phyloP scores from a whole-genome alignment of 257 asterid species.

The Nyctanthes arbortristis region DNA sequence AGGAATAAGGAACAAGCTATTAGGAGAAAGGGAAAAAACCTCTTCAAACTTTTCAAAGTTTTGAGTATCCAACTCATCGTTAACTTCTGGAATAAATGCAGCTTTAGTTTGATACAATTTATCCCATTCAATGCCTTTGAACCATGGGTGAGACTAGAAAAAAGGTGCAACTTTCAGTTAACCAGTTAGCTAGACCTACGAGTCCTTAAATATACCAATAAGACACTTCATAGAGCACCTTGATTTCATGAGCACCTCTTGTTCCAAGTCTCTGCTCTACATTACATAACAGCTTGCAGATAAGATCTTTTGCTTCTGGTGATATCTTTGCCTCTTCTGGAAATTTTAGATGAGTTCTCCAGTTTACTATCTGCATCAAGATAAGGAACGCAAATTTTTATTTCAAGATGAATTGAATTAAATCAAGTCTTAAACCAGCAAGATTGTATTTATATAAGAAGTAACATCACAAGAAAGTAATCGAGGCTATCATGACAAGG shows the following conservation, averaged over 20 bases:
- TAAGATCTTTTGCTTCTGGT: conserved; percentile 86
- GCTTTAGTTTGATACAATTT: conserved; percentile 87
- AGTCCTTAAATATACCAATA: conserved; percentile 13
- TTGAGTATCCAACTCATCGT: conserved; percentile 93
- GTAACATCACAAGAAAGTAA: not conserved
- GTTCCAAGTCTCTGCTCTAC: conserved; percentile 97
- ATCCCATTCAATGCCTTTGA: conserved; percentile 81
- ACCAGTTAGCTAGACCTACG: conserved; percentile 6
- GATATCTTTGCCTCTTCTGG: conserved; percentile 94
- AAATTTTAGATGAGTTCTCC: conserved; percentile 87
- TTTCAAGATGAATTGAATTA: conserved; percentile 6
- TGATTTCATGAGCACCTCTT: conserved; percentile 86
- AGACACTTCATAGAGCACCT: conserved; percentile 46
- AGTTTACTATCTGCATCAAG: conserved; percentile 71
- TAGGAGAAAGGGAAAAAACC: conserved; percentile 44
- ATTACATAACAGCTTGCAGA: conserved; percentile 85
- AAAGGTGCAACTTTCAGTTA: conserved; percentile 24
- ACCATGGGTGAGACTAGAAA: conserved; percentile 91
- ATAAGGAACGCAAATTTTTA: conserved; percentile 13
- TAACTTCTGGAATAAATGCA: conserved; percentile 94
- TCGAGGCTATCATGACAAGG: not conserved
- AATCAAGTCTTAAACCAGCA: conserved; percentile 5
- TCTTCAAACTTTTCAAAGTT: conserved; percentile 98
- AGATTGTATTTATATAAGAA: not conserved
- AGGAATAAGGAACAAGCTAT: conserved; percentile 3